Evolutionary conservation across 805 yeast species (phyloP).

Genomic region (Clavispora fructus): DNA sequence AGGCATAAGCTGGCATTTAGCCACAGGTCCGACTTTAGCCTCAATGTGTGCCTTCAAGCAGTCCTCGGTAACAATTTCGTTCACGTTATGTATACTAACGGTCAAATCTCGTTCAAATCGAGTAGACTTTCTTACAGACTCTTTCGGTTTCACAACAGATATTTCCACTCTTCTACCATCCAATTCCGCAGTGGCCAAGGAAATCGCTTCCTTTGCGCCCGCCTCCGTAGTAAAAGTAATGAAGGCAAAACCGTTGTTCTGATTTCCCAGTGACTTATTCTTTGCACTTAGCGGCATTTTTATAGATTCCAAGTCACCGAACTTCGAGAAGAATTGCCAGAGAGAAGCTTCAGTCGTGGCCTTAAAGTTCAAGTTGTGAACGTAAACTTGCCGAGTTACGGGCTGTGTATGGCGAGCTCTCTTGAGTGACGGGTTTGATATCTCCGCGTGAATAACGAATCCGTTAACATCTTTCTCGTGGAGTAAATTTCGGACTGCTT

Average conservation of each 20-base stretch:
- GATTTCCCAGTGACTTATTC: conserved; percentile 24
- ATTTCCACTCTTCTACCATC: conserved; percentile 48
- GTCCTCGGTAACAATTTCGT: conserved; percentile 31
- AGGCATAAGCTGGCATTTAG: conserved; percentile 41
- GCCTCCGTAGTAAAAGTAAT: conserved; percentile 41
- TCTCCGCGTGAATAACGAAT: conserved; percentile 47
- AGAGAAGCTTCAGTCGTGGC: conserved; percentile 36
- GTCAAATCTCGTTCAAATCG: conserved; percentile 17
- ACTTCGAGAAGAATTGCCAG: conserved; percentile 36
- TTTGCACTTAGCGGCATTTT: conserved; percentile 41
- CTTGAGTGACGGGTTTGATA: conserved; percentile 52
- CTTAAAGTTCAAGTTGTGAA: conserved; percentile 48
- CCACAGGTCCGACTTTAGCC: conserved; percentile 27
- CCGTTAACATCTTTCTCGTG: conserved; percentile 20
- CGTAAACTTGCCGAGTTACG: conserved; percentile 43
- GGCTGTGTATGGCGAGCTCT: conserved; percentile 15
- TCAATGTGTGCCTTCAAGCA: conserved; percentile 28
- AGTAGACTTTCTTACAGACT: conserved; percentile 3
- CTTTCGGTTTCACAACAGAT: conserved; percentile 38
- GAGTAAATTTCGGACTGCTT: conserved; percentile 17
- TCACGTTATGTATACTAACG: conserved; percentile 19
- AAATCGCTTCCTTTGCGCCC: conserved; percentile 45
- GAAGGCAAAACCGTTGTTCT: conserved; percentile 65
- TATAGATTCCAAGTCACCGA: conserved; percentile 51
- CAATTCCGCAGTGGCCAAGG: conserved; percentile 35